phyloP scores from a whole-genome alignment of 2,329 filamentous ascomycete species.

The Pseudogymnoascus sp. region DNA sequence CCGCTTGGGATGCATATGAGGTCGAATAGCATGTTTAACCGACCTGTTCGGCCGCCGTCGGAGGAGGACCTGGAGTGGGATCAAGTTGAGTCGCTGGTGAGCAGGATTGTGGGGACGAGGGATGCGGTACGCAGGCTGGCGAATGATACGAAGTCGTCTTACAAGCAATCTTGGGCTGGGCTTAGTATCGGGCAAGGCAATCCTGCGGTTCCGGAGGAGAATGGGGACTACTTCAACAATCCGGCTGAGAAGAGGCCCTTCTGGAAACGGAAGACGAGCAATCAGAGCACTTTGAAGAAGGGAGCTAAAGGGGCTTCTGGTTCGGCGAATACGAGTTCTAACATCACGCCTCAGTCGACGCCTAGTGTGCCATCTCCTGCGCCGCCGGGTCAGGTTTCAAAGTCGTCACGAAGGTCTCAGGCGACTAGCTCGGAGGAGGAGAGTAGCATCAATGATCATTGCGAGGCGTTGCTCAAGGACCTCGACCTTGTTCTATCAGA shows the following conservation, averaged over 20 bases:
- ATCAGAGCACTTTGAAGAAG: constrained; percentile 16
- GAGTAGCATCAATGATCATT: constrained; percentile 68
- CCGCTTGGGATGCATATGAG: constrained; percentile 27
- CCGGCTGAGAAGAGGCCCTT: constrained; percentile 60
- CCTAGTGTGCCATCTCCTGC: constrained; percentile 17
- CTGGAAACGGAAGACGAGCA: constrained; percentile 81
- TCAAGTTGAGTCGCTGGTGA: constrained; percentile 75
- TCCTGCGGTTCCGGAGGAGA: constrained; percentile 32
- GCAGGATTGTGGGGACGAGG: constrained; percentile 75
- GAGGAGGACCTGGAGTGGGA: constrained; percentile 78
- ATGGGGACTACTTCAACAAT: constrained; percentile 40
- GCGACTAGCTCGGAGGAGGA: constrained; percentile 39
- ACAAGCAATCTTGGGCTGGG: constrained; percentile 9
- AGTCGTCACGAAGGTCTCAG: constrained; percentile 11
- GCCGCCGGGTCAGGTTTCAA: constrained; percentile 17
- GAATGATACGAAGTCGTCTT: constrained; percentile 62
- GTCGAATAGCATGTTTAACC: constrained; percentile 15
- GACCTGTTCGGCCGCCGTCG: constrained; percentile 22
- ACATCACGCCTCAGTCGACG: constrained; percentile 23
- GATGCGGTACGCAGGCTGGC: constrained; percentile 82
- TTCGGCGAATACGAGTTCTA: constrained; percentile 14
- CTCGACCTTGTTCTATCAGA: constrained; percentile 76
- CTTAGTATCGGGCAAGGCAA: constrained; percentile 7
- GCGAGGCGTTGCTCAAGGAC: constrained; percentile 73
- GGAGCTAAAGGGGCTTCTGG: not conserved